Base-by-base conservation (phyloP, 164 flowering plant species). In the Brasenia schreberi region DNA sequence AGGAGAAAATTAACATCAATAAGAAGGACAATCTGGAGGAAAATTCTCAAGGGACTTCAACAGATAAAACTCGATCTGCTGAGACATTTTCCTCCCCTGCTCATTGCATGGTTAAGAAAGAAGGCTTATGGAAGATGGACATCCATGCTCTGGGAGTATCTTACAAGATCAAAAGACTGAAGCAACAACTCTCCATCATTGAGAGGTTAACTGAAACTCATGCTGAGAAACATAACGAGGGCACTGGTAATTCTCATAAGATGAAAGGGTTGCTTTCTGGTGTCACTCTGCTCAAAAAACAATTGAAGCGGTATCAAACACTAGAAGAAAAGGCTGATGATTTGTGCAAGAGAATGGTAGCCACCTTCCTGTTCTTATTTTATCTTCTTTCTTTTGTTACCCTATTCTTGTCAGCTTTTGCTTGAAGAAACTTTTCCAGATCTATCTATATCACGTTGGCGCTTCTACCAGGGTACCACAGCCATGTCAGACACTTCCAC, bases 161-260 rank as follows among this genome's bases (percentile, higher is more conserved):
- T 43, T 88, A 80, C 81, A 95, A 89, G 73, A 87, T 95, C 73
- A 89, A 92, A 77, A 85, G 97, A 79, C 81, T 95, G 61, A 89
- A 87, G 66, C 97, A 95, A 74, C 96, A 89, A 63, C 81, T 95
- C 58, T 72, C 87, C 52, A 72, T 89, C 87, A 79, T 95, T 42
- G 96, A 92, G 74, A 95, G 88, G 71, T 65, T 87, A 65, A 72
- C 71, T 18, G 92, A 85, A 68, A 77, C 66, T 33, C 68, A 65
- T 12, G 61, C 45, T 19, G 49, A 66, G 53, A 70, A 65, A 45
- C 65, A 43, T 23, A 70, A 71, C 9, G 43, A 61, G n/a, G 78
- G 66, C 66, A 72, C 12, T 43, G 70, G 69, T 45, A 78, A 80
- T 27, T 61, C 68, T 19, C 77, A 44, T 33, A 66, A 66, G 42